Evolutionary conservation across 2,329 filamentous ascomycete species (phyloP).

Genomic region (Phialophora expanda): DNA sequence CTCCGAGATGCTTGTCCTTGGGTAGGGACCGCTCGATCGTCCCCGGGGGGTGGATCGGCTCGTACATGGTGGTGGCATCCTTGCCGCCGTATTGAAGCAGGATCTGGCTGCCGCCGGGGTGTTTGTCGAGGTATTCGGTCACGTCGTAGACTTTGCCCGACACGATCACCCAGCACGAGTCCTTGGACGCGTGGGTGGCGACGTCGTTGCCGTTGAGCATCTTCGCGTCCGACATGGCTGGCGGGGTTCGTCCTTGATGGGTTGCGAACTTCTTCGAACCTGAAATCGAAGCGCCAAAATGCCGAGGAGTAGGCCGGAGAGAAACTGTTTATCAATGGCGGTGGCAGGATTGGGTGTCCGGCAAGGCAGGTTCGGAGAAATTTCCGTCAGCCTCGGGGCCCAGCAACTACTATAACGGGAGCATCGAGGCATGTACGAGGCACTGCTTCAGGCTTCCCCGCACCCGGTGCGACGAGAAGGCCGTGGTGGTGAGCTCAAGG

Average conservation of each 20-base stretch:
- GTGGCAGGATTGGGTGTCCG: background rate
- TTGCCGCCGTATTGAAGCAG: constrained; percentile 80
- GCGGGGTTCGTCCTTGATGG: background rate
- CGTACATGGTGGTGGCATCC: constrained; percentile 59
- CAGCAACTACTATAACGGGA: too few species aligned
- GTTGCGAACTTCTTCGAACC: background rate
- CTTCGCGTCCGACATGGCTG: background rate
- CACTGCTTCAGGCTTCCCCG: constrained; percentile 5
- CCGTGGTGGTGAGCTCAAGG: constrained; percentile 7
- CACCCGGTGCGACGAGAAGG: constrained; percentile 10
- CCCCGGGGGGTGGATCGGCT: constrained; percentile 33
- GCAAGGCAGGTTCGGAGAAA: background rate
- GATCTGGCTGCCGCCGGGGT: constrained; percentile 87
- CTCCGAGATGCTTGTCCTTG: constrained; percentile 45
- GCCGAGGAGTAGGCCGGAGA: background rate
- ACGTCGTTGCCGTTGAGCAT: constrained; percentile 59
- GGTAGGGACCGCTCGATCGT: constrained; percentile 42
- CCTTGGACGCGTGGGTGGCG: constrained; percentile 80
- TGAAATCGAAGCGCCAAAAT: background rate
- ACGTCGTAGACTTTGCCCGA: constrained; percentile 82
- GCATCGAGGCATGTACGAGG: too few species aligned
- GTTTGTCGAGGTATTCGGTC: constrained; percentile 80
- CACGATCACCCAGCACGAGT: constrained; percentile 83
- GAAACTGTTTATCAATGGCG: constrained; percentile 1
- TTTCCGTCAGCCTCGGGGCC: too few species aligned